Base-by-base conservation (phyloP, 2,329 filamentous ascomycete genomes). In the Diplodia seriata region DNA sequence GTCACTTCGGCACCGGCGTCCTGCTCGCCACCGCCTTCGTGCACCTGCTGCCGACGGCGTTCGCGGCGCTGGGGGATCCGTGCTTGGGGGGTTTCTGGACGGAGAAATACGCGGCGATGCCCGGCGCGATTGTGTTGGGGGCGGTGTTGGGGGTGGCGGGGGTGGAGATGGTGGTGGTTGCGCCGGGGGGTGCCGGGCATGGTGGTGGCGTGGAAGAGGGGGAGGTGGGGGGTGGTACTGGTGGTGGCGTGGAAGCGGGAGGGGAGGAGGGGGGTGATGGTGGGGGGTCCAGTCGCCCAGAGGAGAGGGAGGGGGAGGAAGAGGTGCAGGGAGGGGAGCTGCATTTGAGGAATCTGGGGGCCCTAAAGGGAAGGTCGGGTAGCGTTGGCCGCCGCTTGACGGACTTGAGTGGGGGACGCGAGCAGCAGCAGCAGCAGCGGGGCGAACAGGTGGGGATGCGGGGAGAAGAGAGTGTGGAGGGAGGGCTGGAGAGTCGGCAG, bases 111-210 rank as follows among this genome's bases (percentile, higher is more conserved):
- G 68, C 76, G 66, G 75, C 78, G 56, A 79, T 78, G 76, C 76
- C 78, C 8, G 78, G 78, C 23, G 68, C 79, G 4, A 74, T 80
- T 57, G 77, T 76, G 43, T 78, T 80, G 77, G 71, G 71, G 2
- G 74, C 78, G 0, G 77, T 81, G 26, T 80, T 81, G 69, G 82
- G 91, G 4, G 93, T 97, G 2, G 91, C 97, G 8, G 87, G 88
- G 2, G 86, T 97, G 62, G 94, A 98, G 78, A 97, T 95, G 81
- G n/a, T n/a, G n/a, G 92, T 93, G 77, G 89, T 97, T 72, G 93
- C 92, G 0, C 91, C 90, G 63, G 56, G 26, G 4, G 38, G n/a
- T n/a, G n/a, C n/a, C n/a, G n/a, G n/a, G n/a, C n/a, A n/a, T n/a
- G n/a, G n/a, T n/a, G n/a, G n/a, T n/a, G n/a, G n/a, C n/a, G n/a